These are phyloP conservation scores for Tylopilus sp. DNA, from an alignment of 768 basidiomycete genomes.

Conservation along the genomic window DNA sequence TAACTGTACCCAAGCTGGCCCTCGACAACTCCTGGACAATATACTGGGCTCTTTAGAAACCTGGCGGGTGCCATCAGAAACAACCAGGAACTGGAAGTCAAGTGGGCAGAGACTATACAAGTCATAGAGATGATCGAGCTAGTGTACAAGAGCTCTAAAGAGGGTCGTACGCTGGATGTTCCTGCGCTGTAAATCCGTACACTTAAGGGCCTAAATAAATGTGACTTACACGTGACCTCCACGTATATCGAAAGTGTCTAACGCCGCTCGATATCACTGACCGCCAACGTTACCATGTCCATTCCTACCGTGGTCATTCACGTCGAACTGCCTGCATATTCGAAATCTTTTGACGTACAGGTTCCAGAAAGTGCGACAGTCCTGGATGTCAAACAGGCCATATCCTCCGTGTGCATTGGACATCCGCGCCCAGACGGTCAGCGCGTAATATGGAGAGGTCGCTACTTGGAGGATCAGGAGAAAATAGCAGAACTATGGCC, in stretches of 20 bases:
- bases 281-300: conserved; percentile 17
- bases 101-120: conserved; percentile 67
- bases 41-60: conserved; percentile 61
- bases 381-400: conserved; percentile 64
- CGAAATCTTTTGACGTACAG: conserved; percentile 59
- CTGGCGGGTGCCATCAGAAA: conserved; percentile 59
- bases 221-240: conserved; percentile 29
- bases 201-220: background rate
- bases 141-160: conserved; percentile 60
- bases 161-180: conserved; percentile 41
- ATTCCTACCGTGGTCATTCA: conserved; percentile 40
- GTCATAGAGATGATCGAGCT: conserved; percentile 79
- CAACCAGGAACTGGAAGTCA: conserved; percentile 53
- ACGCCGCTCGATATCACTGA: background rate
- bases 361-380: conserved; percentile 49
- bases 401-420: conserved; percentile 57
- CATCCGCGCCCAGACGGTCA: conserved; percentile 68
- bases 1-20: conserved; percentile 51
- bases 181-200: conserved; percentile 6
- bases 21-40: conserved; percentile 54
- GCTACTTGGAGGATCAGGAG: conserved; percentile 62
- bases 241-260: conserved; percentile 17
- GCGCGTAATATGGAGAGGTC: conserved; percentile 72
- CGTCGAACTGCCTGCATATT: conserved; percentile 75
- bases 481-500: conserved; percentile 67